Evolutionary conservation across 805 yeast genomes (phyloP), one percentile per base, ranked within the genome.

Genomic region (Ogataea haglerorum): DNA sequence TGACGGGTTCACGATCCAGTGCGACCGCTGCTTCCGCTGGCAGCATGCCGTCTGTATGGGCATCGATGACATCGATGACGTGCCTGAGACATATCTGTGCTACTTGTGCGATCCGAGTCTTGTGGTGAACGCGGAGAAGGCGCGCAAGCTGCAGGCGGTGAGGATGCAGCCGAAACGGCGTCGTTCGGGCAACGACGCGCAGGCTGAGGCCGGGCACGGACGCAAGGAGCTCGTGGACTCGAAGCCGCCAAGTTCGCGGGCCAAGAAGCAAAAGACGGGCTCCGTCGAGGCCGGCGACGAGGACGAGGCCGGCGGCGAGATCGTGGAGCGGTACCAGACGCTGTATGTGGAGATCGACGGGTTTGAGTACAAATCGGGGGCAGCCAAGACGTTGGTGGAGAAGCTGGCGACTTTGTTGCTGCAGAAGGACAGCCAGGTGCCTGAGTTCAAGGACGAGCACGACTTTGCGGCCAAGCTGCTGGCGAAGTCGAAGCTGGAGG

Each of bases 31-130:
- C 61, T 82, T 76, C 61, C 77, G 95, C 47, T 90, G 97, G 97
- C 96, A 90, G 59, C 98, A 90, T 65, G 89, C 93, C 19, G 70
- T 77, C n/a, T 90, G 98, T 63, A 86, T 88, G 76, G 84, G 83
- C 6, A 86, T 85, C 42, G 70, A 70, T 32, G 76, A 81, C 32
- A 78, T 76, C 43, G 83, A 77, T 28, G 81, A 84, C 36, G 95
- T 81, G 0, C 96, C 96, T 0, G 96, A 88, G 41, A 78, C 78
- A 38, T 90, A 85, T 57, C 68, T 77, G 21, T 90, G 98, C 57
- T 85, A 85, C 56, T 71, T 71, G 34, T 90, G 98, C 64, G 82
- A 82, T 42, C 58, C 65, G 33, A 42, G 48, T 17, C 66, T 69
- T 41, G 61, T 63, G 35, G 68, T 78, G 29, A 69, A 75, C 47